Base-by-base conservation (phyloP, 2,329 filamentous ascomycete genomes). In the Apiospora sp. region DNA sequence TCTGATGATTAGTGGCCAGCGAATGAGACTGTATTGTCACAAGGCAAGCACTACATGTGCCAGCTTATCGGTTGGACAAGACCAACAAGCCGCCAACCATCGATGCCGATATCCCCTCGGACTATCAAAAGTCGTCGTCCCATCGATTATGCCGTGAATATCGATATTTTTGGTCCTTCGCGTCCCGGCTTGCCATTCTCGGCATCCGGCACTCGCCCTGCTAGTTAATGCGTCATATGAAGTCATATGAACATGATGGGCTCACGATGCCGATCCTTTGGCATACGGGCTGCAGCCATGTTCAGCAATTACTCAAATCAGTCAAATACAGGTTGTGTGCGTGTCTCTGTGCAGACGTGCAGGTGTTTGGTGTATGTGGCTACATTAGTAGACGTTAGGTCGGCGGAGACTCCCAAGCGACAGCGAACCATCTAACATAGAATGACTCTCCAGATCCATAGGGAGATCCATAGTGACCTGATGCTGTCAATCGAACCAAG, bases 401-500 rank as follows among this genome's bases (percentile, higher is more conserved):
- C 41, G 37, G 58, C 34, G 58, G 58, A 34, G 58, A 41, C 58
- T 61, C 54, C 54, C 30, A 61, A 61, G 54, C 54, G 54, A 61
- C 34, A 61, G 54, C 54, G 54, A 61, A 61, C 54, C 54, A 61
- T 61, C 7, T 30, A 30, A 34, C 8, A 61, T 22, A 61, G 30
- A 41, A 41, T 10, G 58, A 1, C 58, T 41, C 58, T 41, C 58
- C 58, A 41, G 58, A 64, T 64, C 58, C 58, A 64, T 64, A 41
- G 4, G 19, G 54, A 61, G 54, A 61, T 61, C 54, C 54, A 61
- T 61, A 61, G 54, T 37, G 54, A 61, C 58, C 58, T 64, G 58
- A 64, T 64, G 58, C 37, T 64, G 54, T 22, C 51, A 34, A 58
- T 27, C 51, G 16, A 16, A 34, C 51, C 51, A 19, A 58, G 51